Evolutionary conservation across 2,329 filamentous ascomycete genomes (phyloP), one percentile per base, ranked within the genome.

Genomic region (Ceratocystis albifundus): DNA sequence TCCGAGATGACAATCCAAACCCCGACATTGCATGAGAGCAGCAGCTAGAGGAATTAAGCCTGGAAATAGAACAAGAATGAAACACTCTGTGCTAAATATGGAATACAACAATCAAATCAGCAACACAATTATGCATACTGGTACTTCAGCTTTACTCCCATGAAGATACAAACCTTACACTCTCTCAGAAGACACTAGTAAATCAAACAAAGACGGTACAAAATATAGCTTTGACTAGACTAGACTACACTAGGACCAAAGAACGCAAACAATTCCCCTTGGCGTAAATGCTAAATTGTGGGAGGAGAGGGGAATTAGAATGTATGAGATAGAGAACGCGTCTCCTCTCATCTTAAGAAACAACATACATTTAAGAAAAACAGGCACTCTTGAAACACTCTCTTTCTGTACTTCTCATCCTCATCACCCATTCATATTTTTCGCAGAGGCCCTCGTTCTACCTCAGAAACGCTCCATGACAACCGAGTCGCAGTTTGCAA

Each of bases 401-500:
- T 1, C n/a, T 50, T 12, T 15, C 7, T 32, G n/a, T 48, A 22
- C 15, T 48, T 15, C 22, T 53, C 48, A 10, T 28, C 48, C 48
- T 10, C 48, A 10, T 53, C 48, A 3, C 22, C 22, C 48, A 48
- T 48, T 6, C 2, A 10, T 25, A 28, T 53, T 25, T 25, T 28
- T 15, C 22, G 2, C 20, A 20, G 20, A 53, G 22, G 8, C 22
- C 55, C 20, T 59, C 12, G 20, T 25, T 15, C 55, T 36, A 4
- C 53, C 53, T 65, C 41, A 65, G 25, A 45, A 45, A 12, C 64
- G 36, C 7, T 65, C 64, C 53, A 65, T 48, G 41, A 22, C 8
- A n/a, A 59, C 5, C 10, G 50, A 44, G 15, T 55, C 53, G 20
- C 44, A 41, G 22, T 44, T 30, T 22, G 53, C 22, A 15, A 61